Evolutionary conservation across 352 stramenopile genomes (phyloP), one percentile per base, ranked within the genome.

Genomic region (Elongisporangium senticosum): DNA sequence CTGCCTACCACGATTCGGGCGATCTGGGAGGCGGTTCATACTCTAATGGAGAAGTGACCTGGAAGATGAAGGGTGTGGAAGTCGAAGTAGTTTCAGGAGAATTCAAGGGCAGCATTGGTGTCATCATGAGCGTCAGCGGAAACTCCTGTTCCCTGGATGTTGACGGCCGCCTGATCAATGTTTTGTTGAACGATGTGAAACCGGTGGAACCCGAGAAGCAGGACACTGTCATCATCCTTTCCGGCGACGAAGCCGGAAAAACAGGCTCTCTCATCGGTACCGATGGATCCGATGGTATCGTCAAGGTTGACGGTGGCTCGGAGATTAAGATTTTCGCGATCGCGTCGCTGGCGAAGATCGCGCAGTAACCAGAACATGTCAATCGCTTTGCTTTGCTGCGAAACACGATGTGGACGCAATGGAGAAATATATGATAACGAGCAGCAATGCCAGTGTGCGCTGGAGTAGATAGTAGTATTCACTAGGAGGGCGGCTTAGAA

Each of bases 291-390:
- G 86, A 95, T 53, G 86, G 86, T 64, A 95, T 95, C 61, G 86
- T 95, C 51, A 95, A 95, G 76, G 83, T 95, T 17, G 86, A 95
- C 53, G 83, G 82, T 53, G 81, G 80, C 56, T 92, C 85, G 24
- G 86, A 95, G 71, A 95, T 95, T 72, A 95, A 95, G 71, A 93
- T 94, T 74, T 95, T 90, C 65, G 76, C 83, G 21, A 79, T 94
- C 53, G 80, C 79, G 28, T 83, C 77, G 59, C 68, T 95, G 56
- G 86, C 84, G 14, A 95, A 95, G 74, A 74, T 95, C 54, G 82
- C 77, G 40, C 81, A 93, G 74, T 90, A 86, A 87, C 47, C 23
- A 43, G 33, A 43, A 43, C 33, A 43, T 43, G 33, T 43, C 5
- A 37, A 14, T 1, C 33, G 33, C 11, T 43, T 43, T 1, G 33